A percentile compares a stretch with the other conserved stretches of the same genome.
Evolutionary conservation across 208 protist species (phyloP).

Genomic region (Leishmania braziliensis): DNA sequence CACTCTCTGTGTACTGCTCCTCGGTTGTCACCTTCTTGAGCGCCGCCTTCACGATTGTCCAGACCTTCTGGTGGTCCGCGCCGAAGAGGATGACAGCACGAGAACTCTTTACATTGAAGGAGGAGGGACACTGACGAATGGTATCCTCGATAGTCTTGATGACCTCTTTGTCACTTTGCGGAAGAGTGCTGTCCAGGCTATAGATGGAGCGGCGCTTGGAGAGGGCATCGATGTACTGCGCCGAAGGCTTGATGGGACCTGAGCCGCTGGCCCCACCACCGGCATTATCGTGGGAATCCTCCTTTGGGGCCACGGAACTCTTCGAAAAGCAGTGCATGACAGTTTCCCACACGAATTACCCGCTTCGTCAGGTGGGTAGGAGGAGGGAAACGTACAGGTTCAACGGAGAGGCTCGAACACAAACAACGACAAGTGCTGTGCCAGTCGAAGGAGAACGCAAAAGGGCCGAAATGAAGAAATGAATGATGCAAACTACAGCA

Average conservation of each 20-base stretch:
- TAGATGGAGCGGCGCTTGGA: constrained; percentile 50
- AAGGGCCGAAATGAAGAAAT: background rate
- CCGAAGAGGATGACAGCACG: constrained; percentile 63
- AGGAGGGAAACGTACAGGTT: background rate
- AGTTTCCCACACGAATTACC: background rate
- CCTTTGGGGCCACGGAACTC: constrained; percentile 17
- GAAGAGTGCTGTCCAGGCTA: constrained; percentile 38
- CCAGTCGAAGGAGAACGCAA: background rate
- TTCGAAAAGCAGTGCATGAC: constrained; percentile 19
- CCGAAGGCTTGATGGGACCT: background rate
- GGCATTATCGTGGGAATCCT: background rate
- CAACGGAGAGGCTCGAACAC: background rate
- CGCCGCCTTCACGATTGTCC: constrained; percentile 47
- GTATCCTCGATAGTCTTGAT: constrained; percentile 39
- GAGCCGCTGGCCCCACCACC: background rate
- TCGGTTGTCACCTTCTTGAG: constrained; percentile 32
- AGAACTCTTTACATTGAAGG: constrained; percentile 65
- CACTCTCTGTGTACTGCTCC: constrained; percentile 34
- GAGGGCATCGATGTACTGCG: constrained; percentile 23
- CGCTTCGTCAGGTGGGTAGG: background rate
- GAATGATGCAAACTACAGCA: background rate
- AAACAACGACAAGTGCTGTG: background rate
- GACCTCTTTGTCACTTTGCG: constrained; percentile 29
- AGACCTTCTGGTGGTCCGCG: constrained; percentile 53
- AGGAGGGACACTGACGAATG: constrained; percentile 42